Evolutionary conservation across 2,329 filamentous ascomycete species (phyloP).

Genomic region (Epichloe sp.): DNA sequence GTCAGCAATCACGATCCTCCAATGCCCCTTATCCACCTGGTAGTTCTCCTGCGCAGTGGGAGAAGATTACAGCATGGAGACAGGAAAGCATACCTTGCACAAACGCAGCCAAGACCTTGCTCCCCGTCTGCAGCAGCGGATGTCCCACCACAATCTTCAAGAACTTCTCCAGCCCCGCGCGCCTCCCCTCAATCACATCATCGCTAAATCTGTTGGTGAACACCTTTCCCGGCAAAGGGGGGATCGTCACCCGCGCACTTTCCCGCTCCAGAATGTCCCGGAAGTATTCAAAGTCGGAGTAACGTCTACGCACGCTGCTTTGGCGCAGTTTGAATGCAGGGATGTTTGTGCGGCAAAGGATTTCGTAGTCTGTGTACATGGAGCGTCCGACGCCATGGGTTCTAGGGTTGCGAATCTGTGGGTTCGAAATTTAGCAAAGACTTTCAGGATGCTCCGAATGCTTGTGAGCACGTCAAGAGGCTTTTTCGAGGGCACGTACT

Average conservation of each 20-base stretch:
- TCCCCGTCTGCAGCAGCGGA: conserved; percentile 90
- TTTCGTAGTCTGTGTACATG: conserved; percentile 99
- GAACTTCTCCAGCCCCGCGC: conserved; percentile 87
- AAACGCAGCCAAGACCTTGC: conserved; percentile 90
- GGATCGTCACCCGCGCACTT: conserved; percentile 86
- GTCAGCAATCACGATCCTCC: background rate
- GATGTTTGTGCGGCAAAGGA: conserved; percentile 95
- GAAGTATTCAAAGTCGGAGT: conserved; percentile 98
- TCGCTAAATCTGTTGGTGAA: conserved; percentile 97
- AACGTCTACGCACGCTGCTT: conserved; percentile 78
- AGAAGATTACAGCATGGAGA: background rate
- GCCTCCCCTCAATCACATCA: conserved; percentile 90
- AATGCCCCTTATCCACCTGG: no score
- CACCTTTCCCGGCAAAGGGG: conserved; percentile 89
- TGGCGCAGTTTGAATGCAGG: conserved; percentile 94
- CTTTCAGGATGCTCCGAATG: background rate
- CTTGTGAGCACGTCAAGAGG: background rate
- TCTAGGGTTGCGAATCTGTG: conserved; percentile 78
- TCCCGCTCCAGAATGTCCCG: conserved; percentile 96
- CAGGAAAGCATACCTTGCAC: conserved; percentile 59
- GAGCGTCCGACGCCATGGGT: conserved; percentile 86
- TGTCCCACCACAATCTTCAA: conserved; percentile 96
- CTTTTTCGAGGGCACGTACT: conserved; percentile 33
- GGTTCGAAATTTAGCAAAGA: background rate
- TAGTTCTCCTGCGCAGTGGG: no score